Base-by-base conservation (phyloP, 140 eudicot genomes). In the Stevia rebaudiana region DNA sequence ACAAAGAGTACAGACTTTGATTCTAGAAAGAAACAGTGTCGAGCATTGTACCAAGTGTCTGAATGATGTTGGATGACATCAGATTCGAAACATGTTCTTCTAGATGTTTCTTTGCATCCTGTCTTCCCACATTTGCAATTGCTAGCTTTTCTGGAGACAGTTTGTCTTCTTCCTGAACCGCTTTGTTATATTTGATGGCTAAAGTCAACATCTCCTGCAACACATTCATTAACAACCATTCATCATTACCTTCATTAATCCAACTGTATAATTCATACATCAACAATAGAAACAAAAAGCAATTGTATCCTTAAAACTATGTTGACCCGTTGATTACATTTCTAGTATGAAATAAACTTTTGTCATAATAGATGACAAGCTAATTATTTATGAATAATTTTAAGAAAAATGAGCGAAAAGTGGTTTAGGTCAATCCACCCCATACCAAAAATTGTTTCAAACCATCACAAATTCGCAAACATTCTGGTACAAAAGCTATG, bases 81-180 rank as follows among this genome's bases (percentile, higher is more conserved):
- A 89, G 61, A 78, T 86, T 74, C 28, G 97, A 89, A 56, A 89
- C 95, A 13, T 86, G 95, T 63, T 89, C 97, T 80, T 89, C 95
- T 0, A 86, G 97, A 83, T 89, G 95, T 72, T 89, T 89, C 87
- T 89, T 89, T 0, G 95, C 97, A 56, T 86, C 95, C 74, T 86
- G 95, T 72, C 88, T 83, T 68, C 97, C 97, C 53, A 89, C 97
- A 52, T 89, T 89, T 19, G 95, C 97, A 64, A 89, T 89, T 12
- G 89, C 97, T 6, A 89, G 79, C 78, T 89, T 86, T 72, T 89
- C 97, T 13, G 97, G 94, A 5, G 97, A 53, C 78, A 89, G 56
- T 69, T 89, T 82, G 70, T 89, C 95, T 76, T 89, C 97, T 51
- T 89, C 95, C 62, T 86, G 89, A 24, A 89, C 97, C 35, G 95